Evolutionary conservation across 2,329 filamentous ascomycete species (phyloP), one percentile per base, ranked within the genome.

Genomic region (Hysterium pulicare): DNA sequence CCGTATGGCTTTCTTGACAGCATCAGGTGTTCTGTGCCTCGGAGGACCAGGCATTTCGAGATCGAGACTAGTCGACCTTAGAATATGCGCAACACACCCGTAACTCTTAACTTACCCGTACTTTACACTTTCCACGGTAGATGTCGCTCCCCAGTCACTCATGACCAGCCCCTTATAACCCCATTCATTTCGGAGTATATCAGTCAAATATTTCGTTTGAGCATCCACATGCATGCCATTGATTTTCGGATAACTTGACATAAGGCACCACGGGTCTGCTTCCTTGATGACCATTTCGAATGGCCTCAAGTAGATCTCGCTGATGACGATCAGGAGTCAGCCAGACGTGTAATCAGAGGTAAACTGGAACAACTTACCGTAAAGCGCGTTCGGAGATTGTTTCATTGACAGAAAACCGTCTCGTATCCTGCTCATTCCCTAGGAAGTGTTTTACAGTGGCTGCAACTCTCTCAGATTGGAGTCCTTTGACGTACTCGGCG

Each of bases 371-470:
- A n/a, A n/a, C n/a, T n/a, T n/a, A n/a, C n/a, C n/a, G n/a, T 34
- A 75, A 50, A 9, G 85, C 83, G 84, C 44, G 74, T 71, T 46
- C 71, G 59, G 50, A 75, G 69, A 11, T 71, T 71, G 32, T 71
- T 68, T 43, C 72, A 68, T 5, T 73, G 67, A 7, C 72, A 69
- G 0, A 72, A 80, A 20, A 77, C 79, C 59, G 86, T 86, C 83
- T 83, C 57, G 86, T 82, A 53, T 87, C 83, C 0, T 82, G 82
- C 2, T 72, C 71, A 33, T 74, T 82, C 53, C 76, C 83, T 13
- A 79, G 79, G 59, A 82, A 87, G 57, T 87, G 84, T 68, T 87
- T 87, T 39, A 86, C 78, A 68, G 78, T 85, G 10, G 83, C 77
- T 10, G 77, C 79, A 5, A 86, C 82, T 26, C 80, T 79, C 28